These are phyloP conservation scores for Tilletia setariae DNA, from an alignment of 1,284 basidiomycete genomes.

Conservation along the genomic window DNA sequence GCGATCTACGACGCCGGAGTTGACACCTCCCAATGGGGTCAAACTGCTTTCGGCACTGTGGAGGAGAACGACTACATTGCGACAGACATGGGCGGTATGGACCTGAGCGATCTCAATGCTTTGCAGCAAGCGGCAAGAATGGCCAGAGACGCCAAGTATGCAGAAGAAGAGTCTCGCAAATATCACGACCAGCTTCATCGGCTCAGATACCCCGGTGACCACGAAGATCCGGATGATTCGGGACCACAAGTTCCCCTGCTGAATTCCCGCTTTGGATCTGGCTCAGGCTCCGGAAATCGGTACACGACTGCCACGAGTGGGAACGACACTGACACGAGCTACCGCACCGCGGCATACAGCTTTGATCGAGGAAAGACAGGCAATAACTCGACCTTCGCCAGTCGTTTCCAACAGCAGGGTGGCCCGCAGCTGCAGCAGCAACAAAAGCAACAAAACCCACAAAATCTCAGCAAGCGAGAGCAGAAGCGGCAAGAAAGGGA, in stretches of 20 bases:
- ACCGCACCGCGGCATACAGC: too few species aligned
- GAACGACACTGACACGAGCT: too few species aligned
- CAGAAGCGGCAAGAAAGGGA: background rate
- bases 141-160: background rate
- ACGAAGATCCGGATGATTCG: background rate
- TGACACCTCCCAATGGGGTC: background rate
- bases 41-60: background rate
- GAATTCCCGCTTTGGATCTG: too few species aligned
- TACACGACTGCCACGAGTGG: too few species aligned
- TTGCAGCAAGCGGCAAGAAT: background rate
- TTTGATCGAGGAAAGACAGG: too few species aligned
- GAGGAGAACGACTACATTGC: background rate
- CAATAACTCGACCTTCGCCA: background rate
- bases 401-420: background rate
- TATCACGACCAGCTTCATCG: background rate
- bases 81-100: background rate
- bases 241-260: too few species aligned
- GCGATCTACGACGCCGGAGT: background rate
- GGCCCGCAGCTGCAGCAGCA: background rate
- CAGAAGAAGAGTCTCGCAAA: background rate
- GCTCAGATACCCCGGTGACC: background rate
- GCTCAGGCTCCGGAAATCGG: too few species aligned
- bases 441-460: background rate
- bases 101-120: conserved; percentile 9
- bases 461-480: too few species aligned